Conservation (phyloP, 495 filamentous ascomycete genomes). For the Poronia punctata region DNA sequence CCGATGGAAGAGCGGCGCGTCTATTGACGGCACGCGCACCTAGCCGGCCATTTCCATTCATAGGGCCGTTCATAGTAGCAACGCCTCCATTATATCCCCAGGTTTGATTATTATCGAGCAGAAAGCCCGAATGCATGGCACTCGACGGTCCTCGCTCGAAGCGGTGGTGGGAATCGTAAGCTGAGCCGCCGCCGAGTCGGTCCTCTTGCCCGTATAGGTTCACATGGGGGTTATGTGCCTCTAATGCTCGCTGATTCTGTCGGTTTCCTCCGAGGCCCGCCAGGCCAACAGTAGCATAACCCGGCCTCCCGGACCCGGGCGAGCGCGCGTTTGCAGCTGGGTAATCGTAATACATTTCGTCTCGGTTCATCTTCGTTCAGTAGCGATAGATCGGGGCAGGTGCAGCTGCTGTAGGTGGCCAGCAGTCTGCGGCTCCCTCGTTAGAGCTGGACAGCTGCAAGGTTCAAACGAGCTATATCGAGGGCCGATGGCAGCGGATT, state of each 20-base stretch:
- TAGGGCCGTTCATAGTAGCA: slow-evolving; percentile 40
- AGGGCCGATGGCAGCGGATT: neutral
- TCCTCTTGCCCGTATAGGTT: slow-evolving; percentile 43
- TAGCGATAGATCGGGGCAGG: slow-evolving; percentile 10
- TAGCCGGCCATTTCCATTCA: slow-evolving; percentile 40
- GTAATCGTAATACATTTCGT: slow-evolving; percentile 40
- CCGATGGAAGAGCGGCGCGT: slow-evolving; percentile 41
- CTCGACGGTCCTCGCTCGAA: slow-evolving; percentile 46
- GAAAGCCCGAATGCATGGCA: slow-evolving; percentile 28
- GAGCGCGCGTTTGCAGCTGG: slow-evolving; percentile 29
- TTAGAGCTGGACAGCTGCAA: slow-evolving; percentile 18
- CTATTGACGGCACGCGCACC: slow-evolving; percentile 34
- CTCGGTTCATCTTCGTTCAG: slow-evolving; percentile 49
- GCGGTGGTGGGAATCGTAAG: slow-evolving; percentile 41
- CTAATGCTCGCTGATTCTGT: slow-evolving; percentile 51
- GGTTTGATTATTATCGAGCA: slow-evolving; percentile 39
- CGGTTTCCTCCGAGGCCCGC: slow-evolving; percentile 58
- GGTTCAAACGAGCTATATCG: slow-evolving; percentile 1
- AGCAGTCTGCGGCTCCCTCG: slow-evolving; percentile 27
- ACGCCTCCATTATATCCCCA: slow-evolving; percentile 45
- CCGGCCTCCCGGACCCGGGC: slow-evolving; percentile 36
- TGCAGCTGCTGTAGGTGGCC: slow-evolving; percentile 27
- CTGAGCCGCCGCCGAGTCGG: slow-evolving; percentile 44
- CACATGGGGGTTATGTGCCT: slow-evolving; percentile 30
- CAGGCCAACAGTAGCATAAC: slow-evolving; percentile 40